Evolutionary conservation across 495 filamentous ascomycete genomes (phyloP), one percentile per base, ranked within the genome.

Genomic region (Ascobolus immersus): DNA sequence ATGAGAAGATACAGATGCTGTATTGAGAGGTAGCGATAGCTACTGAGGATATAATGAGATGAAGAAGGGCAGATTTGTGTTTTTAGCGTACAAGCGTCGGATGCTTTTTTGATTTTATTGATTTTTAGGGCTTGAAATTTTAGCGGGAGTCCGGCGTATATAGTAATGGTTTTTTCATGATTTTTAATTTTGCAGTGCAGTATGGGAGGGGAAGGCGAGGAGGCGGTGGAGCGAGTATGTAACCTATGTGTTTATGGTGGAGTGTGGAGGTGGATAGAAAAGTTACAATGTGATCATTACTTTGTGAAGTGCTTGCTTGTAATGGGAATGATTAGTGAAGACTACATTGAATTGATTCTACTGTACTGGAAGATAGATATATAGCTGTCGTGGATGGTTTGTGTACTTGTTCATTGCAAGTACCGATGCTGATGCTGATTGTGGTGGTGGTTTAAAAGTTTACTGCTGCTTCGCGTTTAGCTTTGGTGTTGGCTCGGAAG

Each of bases 1-100:
- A n/a, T n/a, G n/a, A n/a, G n/a, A n/a, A n/a, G n/a, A n/a, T n/a
- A n/a, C n/a, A n/a, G n/a, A n/a, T n/a, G n/a, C n/a, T n/a, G n/a
- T n/a, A n/a, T n/a, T n/a, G n/a, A n/a, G n/a, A n/a, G n/a, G n/a
- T n/a, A n/a, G n/a, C n/a, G n/a, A n/a, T n/a, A n/a, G n/a, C n/a
- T n/a, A n/a, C n/a, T 32, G 32, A 26, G 6, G 19, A 15, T 0
- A 9, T 42, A 24, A 37, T 42, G 25, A 17, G 25, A 14, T 35
- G 18, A 18, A 9, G 27, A 17, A 9, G 5, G 8, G 8, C n/a
- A 21, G 15, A 15, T 34, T 18, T 15, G 7, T 4, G 17, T 28
- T 35, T n/a, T n/a, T n/a, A n/a, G n/a, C n/a, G n/a, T n/a, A n/a
- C n/a, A n/a, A n/a, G n/a, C 6, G 13, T 12, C 5, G 12, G 7